Evolutionary conservation across 441 rosid species (phyloP).

Genomic region (Populus hybrid): DNA sequence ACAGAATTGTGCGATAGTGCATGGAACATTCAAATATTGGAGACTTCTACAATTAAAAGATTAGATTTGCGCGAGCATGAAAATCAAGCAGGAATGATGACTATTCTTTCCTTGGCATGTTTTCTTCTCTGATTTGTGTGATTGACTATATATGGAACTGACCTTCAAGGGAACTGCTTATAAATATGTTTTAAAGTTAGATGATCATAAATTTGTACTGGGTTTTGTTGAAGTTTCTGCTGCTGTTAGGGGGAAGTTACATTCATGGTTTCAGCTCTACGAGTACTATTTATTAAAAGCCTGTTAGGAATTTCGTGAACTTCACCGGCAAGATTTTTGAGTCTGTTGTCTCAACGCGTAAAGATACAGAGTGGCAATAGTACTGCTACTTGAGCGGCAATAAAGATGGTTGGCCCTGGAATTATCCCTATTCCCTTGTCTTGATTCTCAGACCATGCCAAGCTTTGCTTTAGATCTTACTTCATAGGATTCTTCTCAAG

Average conservation of each 20-base stretch:
- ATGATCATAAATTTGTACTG: not conserved
- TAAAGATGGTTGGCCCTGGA: slow-evolving; percentile 24
- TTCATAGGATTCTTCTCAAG: slow-evolving; percentile 30
- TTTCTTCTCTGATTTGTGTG: not conserved
- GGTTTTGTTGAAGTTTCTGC: slow-evolving; percentile 2
- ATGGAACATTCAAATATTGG: not conserved
- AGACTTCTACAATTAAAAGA: not conserved
- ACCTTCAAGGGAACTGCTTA: not conserved
- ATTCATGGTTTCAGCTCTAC: not conserved
- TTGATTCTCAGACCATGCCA: slow-evolving; percentile 20
- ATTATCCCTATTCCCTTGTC: slow-evolving; percentile 19
- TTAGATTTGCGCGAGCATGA: slow-evolving; percentile 9
- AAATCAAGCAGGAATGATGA: not conserved
- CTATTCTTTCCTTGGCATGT: not conserved
- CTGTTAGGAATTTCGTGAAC: not conserved
- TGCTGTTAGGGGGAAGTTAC: not conserved
- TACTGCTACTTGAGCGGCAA: not conserved
- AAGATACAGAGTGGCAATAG: not conserved
- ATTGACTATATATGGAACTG: not conserved
- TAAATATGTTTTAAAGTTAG: not conserved
- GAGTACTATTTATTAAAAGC: not conserved
- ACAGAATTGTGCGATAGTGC: slow-evolving; percentile 21
- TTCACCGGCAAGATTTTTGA: not conserved
- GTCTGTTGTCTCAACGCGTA: not conserved
- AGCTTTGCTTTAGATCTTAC: slow-evolving; percentile 2